Conservation (phyloP, 2,329 filamentous ascomycete species). For the Penicillium sp. region DNA sequence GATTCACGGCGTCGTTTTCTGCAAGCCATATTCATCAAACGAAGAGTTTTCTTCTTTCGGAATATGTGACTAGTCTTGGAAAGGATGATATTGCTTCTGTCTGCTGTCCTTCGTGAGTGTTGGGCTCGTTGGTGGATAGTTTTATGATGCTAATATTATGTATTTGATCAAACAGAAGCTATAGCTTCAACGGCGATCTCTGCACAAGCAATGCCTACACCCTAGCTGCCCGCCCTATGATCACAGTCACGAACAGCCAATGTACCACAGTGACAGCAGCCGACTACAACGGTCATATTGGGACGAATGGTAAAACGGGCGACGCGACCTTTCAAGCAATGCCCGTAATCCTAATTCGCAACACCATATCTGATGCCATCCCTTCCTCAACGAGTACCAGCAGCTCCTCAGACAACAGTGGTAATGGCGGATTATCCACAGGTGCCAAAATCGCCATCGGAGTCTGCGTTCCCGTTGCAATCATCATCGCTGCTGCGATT, state of each 20-base stretch:
- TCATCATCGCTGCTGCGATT: constrained; percentile 13
- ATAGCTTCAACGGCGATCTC: constrained; percentile 1
- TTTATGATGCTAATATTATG: too few relatives aligned
- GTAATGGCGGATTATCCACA: constrained; percentile 19
- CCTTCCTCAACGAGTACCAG: not conserved
- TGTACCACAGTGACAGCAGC: constrained; percentile 4
- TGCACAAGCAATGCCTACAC: constrained; percentile 1
- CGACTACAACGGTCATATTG: constrained; percentile 5
- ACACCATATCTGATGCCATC: not conserved
- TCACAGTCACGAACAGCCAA: not conserved
- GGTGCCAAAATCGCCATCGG: constrained; percentile 31
- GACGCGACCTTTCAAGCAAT: constrained; percentile 8
- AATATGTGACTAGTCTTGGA: constrained; percentile 6
- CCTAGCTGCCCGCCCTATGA: not conserved
- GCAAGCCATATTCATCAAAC: constrained; percentile 1
- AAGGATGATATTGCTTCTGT: constrained; percentile 6
- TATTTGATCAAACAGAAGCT: not conserved
- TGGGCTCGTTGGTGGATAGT: too few relatives aligned
- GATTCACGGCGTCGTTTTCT: constrained; percentile 1
- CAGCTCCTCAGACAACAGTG: not conserved
- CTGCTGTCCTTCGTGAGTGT: constrained; percentile 14
- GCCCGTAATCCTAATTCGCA: constrained; percentile 9
- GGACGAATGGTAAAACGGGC: not conserved
- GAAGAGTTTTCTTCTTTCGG: constrained; percentile 2
- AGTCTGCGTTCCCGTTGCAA: constrained; percentile 19